Percentiles rank a stretch among this genome's conserved stretches.
These are phyloP conservation scores for Amylocarpus encephaloides DNA, from an alignment of 2,329 filamentous ascomycete species.

Conservation along the genomic window DNA sequence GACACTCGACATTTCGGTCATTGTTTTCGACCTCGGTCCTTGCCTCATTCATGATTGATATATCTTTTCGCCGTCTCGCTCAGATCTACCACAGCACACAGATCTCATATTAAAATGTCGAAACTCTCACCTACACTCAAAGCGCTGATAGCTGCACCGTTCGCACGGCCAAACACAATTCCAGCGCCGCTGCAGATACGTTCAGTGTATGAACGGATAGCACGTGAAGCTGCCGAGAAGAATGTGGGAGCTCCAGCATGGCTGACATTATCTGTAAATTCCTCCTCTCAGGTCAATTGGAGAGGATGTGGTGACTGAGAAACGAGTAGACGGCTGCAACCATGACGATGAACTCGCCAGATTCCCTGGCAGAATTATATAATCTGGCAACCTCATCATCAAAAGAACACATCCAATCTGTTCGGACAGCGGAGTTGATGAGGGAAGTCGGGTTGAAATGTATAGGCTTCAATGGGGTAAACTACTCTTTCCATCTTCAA, in stretches of 20 bases:
- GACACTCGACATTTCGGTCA: too few relatives aligned
- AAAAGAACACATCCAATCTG: constrained; percentile 20
- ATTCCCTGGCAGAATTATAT: constrained; percentile 52
- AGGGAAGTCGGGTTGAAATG: constrained; percentile 71
- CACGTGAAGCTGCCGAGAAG: constrained; percentile 53
- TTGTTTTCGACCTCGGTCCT: background rate
- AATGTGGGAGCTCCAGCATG: constrained; percentile 59
- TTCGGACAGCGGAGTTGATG: constrained; percentile 56
- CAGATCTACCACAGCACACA: background rate
- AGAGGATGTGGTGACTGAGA: background rate
- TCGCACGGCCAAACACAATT: constrained; percentile 58
- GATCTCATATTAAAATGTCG: constrained; percentile 47
- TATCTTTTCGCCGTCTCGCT: too few relatives aligned
- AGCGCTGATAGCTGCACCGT: constrained; percentile 64
- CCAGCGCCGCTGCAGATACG: constrained; percentile 57
- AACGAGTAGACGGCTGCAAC: constrained; percentile 63
- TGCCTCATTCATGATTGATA: background rate
- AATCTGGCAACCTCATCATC: constrained; percentile 21
- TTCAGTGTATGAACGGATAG: constrained; percentile 58
- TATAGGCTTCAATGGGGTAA: constrained; percentile 66
- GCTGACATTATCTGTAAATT: constrained; percentile 56
- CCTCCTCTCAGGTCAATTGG: background rate
- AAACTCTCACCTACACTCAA: constrained; percentile 68
- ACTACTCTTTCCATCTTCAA: constrained; percentile 43
- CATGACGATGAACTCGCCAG: constrained; percentile 81